Percentiles rank a stretch among this genome's conserved stretches.
Conservation (phyloP, 768 basidiomycete genomes). For the Tubosaeta sp. region DNA sequence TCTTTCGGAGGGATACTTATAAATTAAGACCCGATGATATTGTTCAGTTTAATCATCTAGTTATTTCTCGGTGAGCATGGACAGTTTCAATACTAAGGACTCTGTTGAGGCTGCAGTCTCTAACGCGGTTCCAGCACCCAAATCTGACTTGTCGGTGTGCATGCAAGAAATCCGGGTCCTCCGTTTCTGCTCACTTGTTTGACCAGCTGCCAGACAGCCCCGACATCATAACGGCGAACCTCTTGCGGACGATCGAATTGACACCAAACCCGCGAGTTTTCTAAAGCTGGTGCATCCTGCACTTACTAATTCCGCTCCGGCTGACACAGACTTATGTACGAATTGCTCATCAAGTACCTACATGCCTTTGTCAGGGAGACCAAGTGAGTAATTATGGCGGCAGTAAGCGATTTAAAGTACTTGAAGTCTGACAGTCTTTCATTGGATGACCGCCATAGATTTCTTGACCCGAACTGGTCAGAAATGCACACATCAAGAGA, state of each 20-base stretch:
- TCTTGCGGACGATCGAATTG: constrained; percentile 36
- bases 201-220: constrained; percentile 45
- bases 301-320: too few relatives aligned
- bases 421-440: constrained; percentile 46
- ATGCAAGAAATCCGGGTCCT: neutral
- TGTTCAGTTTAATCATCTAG: neutral
- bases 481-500: constrained; percentile 71
- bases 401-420: neutral
- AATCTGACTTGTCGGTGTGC: constrained; percentile 39
- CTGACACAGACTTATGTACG: constrained; percentile 44
- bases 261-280: constrained; percentile 38
- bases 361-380: constrained; percentile 76
- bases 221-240: constrained; percentile 48
- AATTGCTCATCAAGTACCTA: constrained; percentile 58
- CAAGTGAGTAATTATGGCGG: constrained; percentile 32
- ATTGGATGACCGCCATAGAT: constrained; percentile 79
- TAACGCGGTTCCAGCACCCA: constrained; percentile 39
- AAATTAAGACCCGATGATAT: neutral
- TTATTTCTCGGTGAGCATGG: constrained; percentile 5
- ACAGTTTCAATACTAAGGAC: constrained; percentile 7
- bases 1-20: neutral
- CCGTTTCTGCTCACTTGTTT: neutral
- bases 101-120: constrained; percentile 28
- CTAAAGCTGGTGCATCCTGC: too few relatives aligned
- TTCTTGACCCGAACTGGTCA: constrained; percentile 77